Conservation (phyloP, 1,284 basidiomycete species). For the Pholiota adiposa region DNA sequence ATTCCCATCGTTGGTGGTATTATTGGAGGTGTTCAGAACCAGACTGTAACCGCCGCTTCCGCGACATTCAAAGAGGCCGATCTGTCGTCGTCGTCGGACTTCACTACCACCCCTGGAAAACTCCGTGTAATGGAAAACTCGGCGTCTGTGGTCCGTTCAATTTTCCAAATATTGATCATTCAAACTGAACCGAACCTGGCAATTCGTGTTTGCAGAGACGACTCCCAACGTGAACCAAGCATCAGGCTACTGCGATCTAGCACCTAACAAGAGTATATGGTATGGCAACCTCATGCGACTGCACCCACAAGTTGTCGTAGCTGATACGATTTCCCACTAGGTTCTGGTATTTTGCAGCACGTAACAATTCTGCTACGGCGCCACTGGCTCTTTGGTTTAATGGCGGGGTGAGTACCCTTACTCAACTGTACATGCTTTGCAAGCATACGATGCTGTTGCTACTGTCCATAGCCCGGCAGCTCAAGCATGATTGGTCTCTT, state of each 20-base stretch:
- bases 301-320: background rate
- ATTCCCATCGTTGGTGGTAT: slow-evolving; percentile 49
- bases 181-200: no score
- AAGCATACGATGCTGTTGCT: no score
- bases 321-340: slow-evolving; percentile 31
- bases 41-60: slow-evolving; percentile 17
- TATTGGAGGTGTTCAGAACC: slow-evolving; percentile 48
- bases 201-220: slow-evolving; percentile 51
- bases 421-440: slow-evolving; percentile 16
- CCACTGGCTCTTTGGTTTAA: slow-evolving; percentile 65
- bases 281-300: slow-evolving; percentile 30
- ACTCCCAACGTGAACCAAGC: slow-evolving; percentile 69
- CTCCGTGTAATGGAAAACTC: slow-evolving; percentile 59
- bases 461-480: slow-evolving; percentile 51
- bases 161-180: no score
- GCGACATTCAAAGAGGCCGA: slow-evolving; percentile 10
- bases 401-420: background rate
- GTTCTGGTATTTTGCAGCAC: slow-evolving; percentile 77
- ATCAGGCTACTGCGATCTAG: slow-evolving; percentile 69
- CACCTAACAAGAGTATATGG: slow-evolving; percentile 61
- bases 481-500: slow-evolving; percentile 71
- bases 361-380: slow-evolving; percentile 59
- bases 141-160: slow-evolving; percentile 47
- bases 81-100: slow-evolving; percentile 14
- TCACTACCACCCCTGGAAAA: slow-evolving; percentile 49